Evolutionary conservation across 495 filamentous ascomycete species (phyloP), one percentile per base, ranked within the genome.

Genomic region (Lineolata rhizophorae): DNA sequence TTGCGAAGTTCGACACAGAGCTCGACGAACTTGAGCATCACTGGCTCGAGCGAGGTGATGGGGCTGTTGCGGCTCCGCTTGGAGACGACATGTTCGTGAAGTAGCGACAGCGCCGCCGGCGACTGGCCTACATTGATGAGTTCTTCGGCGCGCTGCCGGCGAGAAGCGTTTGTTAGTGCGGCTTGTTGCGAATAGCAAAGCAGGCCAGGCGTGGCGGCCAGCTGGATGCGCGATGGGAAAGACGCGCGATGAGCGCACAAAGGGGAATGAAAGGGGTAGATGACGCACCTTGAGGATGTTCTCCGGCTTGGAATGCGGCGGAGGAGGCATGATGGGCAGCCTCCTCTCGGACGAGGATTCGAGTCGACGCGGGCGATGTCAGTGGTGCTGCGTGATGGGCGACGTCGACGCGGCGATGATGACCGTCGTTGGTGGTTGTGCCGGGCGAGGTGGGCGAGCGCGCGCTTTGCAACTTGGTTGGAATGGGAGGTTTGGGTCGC

Each of bases 51-150:
- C 13, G 87, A 87, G 27, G 78, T 66, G 67, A 95, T 94, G 47
- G 87, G 84, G 49, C 80, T 90, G 70, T 85, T 95, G 49, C 90
- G 78, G 35, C 83, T 92, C 39, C 87, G 64, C 62, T 97, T 97
- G 35, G 82, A 92, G 42, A 81, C 90, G 58, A 93, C 81, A 76
- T 97, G 87, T 65, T 97, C 87, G 64, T 97, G 90, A 30, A 97
- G 76, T 41, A 94, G 74, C 43, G 73, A 81, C 42, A 95, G 63
- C 48, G 90, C 90, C 50, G 87, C 85, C 41, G 73, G 66, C 43
- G 77, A 63, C 67, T 95, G 90, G 53, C 77, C 76, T 47, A 97
- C 87, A 44, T 81, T 87, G 60, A 94, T 90, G 53, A 97, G 81
- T 64, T 97, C 87, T 59, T 93, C 81, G 32, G 85, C 87, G 48